Evolutionary conservation across 441 rosid genomes (phyloP).

Genomic region (Pelargonium fulgidum): DNA sequence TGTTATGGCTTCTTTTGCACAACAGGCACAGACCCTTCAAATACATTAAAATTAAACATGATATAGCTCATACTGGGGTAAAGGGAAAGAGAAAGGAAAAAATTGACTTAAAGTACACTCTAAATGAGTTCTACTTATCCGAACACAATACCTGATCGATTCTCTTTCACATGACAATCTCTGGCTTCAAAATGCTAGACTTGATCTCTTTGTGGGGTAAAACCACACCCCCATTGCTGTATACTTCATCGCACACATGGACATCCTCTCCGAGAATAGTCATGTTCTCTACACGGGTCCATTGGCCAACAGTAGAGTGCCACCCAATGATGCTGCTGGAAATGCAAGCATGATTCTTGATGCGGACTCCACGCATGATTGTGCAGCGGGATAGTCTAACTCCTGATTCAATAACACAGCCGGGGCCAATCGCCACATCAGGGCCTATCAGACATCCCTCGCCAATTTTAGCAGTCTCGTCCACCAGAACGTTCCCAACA

Average conservation of each 20-base stretch:
- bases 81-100: not conserved
- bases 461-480: not conserved
- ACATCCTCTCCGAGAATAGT: not conserved
- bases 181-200: slow-evolving; percentile 4
- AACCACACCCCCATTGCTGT: slow-evolving; percentile 4
- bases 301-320: not conserved
- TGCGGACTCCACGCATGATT: not conserved
- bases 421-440: not conserved
- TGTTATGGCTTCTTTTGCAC: too few species aligned
- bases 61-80: too few species aligned
- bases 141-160: not conserved
- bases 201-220: not conserved
- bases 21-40: too few species aligned
- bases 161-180: slow-evolving; percentile 5
- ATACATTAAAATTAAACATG: too few species aligned
- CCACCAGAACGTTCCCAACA: slow-evolving; percentile 1
- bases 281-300: slow-evolving; percentile 1
- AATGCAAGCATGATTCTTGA: not conserved
- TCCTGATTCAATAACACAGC: not conserved
- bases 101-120: not conserved
- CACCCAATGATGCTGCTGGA: not conserved
- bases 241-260: not conserved
- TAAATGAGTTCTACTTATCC: not conserved
- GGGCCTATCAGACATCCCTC: slow-evolving; percentile 1
- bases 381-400: slow-evolving; percentile 4